Base-by-base conservation (phyloP, 768 basidiomycete species). In the Macrocybe gigantea region DNA sequence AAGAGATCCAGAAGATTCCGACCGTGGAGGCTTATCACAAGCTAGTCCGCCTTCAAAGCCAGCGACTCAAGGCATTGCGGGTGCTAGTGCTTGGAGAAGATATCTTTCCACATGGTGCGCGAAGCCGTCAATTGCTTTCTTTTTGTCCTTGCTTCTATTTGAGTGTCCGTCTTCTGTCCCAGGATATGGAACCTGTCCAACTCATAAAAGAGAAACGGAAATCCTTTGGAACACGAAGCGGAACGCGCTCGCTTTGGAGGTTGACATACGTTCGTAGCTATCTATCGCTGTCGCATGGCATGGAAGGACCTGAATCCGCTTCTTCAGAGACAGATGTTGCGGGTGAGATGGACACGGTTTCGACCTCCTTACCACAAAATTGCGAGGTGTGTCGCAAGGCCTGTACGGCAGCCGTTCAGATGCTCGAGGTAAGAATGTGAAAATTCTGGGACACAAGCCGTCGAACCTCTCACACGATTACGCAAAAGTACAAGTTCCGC, bases 41-140 rank as follows among this genome's bases (percentile, higher is more conserved):
- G 51, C 66, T 88, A 29, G 69, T 80, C 39, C 72, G 69, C 30
- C 64, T 88, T 48, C 85, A 88, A 52, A 70, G 72, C 45, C 63
- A 73, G 49, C 77, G 85, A 44, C 71, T 79, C 33, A 71, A 74
- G 57, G 66, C 69, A 22, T 60, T 88, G 41, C 73, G 74, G 40
- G 68, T 72, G 29, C 63, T 80, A 5, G 58, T 86, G 12, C 58
- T 79, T 35, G 69, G 65, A 14, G 83, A 86, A 56, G 77, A 81
- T 33, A 70, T 88, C 39, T 88, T 88, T 56, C 85, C 85, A 13
- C 80, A 83, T 61, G 82, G 83, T 72, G 46, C 50, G 61, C 55
- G 36, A 11, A 22, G 22, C 22, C 22, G 22, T 22, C 22, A 22
- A 22, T 4, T 22, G 22, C 22, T 22, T 22, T 22, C 2, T 22